Base-by-base conservation (phyloP, 2,329 filamentous ascomycete species). In the Ophiostoma tasmaniense region DNA sequence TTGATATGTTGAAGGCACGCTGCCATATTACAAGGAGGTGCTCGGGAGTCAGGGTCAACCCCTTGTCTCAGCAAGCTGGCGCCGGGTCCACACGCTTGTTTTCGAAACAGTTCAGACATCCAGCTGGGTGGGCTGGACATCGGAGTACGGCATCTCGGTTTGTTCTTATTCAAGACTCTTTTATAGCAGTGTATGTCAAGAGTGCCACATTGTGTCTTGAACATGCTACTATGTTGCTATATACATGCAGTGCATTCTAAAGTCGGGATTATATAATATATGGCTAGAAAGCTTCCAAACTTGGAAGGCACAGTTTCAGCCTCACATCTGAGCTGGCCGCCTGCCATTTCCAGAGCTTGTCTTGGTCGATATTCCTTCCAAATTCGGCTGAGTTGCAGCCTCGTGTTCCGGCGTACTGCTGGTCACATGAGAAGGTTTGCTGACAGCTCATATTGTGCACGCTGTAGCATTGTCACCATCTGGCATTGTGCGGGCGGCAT, bases 31-130 rank as follows among this genome's bases (percentile, higher is more conserved):
- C 52, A 59, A 42, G 62, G 33, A 65, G 37, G 37, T 66, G 64
- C 45, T 13, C 25, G 20, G 35, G 64, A 25, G 37, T 39, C 22
- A 22, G 64, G 64, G 37, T 39, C 22, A 28, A 13, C 64, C 64
- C 64, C 64, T 45, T 66, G 64, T 66, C 37, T 66, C 64, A 45
- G 35, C 35, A 30, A 66, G 37, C 64, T 64, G 20, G 39, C 35
- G 30, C 8, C n/a, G 35, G 61, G 7, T 42, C 62, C 62, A 65
- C 64, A 65, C 35, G 22, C 39, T 64, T 39, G 50, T 22, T n/a
- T 64, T 64, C 61, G 33, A 42, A 64, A 64, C 35, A 64, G 30
- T 30, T 55, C 50, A 55, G 50, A 55, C 50, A 25, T 10, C 50
- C 50, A 25, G n/a, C 10, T 55, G 50, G 50, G 50, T 13, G 42